Percentiles rank a stretch among this genome's conserved stretches.
Evolutionary conservation across 495 filamentous ascomycete genomes (phyloP).

Genomic region (Penicillium pulvis): DNA sequence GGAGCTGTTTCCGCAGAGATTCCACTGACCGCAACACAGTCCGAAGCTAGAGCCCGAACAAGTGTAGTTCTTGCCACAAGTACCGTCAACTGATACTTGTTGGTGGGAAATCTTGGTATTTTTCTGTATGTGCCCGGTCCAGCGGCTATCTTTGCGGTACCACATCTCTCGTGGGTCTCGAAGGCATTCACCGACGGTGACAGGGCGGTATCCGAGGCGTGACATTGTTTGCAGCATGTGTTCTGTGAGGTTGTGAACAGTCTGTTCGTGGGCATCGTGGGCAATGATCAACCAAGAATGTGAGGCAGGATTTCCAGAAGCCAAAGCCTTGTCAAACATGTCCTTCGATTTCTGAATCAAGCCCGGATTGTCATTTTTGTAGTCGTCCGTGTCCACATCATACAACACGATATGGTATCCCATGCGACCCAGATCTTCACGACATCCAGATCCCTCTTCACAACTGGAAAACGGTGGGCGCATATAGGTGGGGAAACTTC

Average conservation of each 20-base stretch:
- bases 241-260: constrained; percentile 73
- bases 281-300: constrained; percentile 67
- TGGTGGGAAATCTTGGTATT: constrained; percentile 36
- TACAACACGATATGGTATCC: constrained; percentile 79
- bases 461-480: constrained; percentile 80
- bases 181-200: constrained; percentile 79
- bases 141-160: constrained; percentile 56
- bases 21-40: constrained; percentile 42
- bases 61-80: constrained; percentile 52
- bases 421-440: constrained; percentile 59
- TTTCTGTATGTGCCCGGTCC: constrained; percentile 24
- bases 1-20: constrained; percentile 51
- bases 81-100: constrained; percentile 51
- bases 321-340: constrained; percentile 62
- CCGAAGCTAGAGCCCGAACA: constrained; percentile 51
- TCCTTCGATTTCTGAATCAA: constrained; percentile 73
- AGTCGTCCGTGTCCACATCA: constrained; percentile 80
- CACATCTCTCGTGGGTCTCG: constrained; percentile 69
- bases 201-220: constrained; percentile 60
- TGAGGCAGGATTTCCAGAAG: constrained; percentile 38
- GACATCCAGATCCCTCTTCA: constrained; percentile 55
- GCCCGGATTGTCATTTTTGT: constrained; percentile 59
- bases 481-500: constrained; percentile 85
- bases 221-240: constrained; percentile 66
- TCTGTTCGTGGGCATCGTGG: constrained; percentile 79